These are phyloP conservation scores for Heimioporus punctisporus DNA, from an alignment of 1,284 basidiomycete species.

Conservation along the genomic window DNA sequence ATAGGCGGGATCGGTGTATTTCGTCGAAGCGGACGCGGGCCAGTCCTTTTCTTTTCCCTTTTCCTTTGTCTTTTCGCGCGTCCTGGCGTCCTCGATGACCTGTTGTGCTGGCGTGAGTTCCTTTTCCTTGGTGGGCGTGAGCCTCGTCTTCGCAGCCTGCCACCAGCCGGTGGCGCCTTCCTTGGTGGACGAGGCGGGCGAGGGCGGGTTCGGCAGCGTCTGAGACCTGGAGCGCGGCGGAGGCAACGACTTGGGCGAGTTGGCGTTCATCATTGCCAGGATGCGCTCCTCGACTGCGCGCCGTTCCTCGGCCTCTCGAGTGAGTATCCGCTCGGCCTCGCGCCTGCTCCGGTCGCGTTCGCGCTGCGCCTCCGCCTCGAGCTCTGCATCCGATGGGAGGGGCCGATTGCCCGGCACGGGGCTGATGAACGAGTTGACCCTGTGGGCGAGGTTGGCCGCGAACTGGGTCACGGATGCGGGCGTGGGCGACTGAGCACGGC, in stretches of 20 bases:
- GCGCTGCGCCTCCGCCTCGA: constrained; percentile 76
- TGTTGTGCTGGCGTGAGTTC: constrained; percentile 83
- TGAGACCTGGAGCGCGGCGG: constrained; percentile 56
- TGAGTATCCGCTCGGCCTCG: constrained; percentile 77
- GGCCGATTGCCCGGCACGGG: constrained; percentile 41
- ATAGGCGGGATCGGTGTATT: constrained; percentile 54
- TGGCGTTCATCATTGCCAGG: constrained; percentile 64
- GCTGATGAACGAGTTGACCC: constrained; percentile 64
- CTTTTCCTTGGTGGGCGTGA: constrained; percentile 76
- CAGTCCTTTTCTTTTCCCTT: constrained; percentile 57
- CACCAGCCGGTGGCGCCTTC: constrained; percentile 61
- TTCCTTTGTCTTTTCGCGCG: constrained; percentile 48
- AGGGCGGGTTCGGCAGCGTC: constrained; percentile 56
- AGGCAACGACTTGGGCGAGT: constrained; percentile 40
- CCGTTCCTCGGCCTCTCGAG: constrained; percentile 67
- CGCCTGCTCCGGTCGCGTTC: constrained; percentile 73
- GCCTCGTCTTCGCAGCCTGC: constrained; percentile 64
- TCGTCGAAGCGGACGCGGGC: constrained; percentile 52
- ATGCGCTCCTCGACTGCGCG: constrained; percentile 71
- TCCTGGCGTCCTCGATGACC: constrained; percentile 71
- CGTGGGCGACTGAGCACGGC: constrained; percentile 46
- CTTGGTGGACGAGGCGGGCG: constrained; percentile 64
- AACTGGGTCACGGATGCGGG: constrained; percentile 72
- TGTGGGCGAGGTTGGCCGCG: constrained; percentile 70
- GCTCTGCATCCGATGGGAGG: constrained; percentile 70